These are phyloP conservation scores for Pontederia crassipes DNA, from an alignment of 176 grass and related monocot species.

Conservation along the genomic window DNA sequence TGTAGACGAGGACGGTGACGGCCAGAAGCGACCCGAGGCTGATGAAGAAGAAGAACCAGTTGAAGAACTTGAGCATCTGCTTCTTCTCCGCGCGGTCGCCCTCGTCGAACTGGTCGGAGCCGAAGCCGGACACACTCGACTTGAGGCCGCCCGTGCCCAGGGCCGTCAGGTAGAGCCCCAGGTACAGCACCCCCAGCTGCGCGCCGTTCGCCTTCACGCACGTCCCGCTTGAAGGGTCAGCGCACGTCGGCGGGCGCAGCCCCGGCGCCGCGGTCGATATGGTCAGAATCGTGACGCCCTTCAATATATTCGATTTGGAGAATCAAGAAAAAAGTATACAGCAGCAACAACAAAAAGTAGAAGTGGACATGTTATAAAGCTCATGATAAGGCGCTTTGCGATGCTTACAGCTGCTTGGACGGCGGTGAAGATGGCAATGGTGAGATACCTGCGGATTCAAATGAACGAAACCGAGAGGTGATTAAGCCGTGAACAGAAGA, in stretches of 20 bases:
- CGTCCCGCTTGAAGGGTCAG: not conserved
- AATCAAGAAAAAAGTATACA: not conserved
- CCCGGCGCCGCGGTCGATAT: constrained; percentile 17
- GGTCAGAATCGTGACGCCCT: constrained; percentile 11
- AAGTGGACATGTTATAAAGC: not conserved
- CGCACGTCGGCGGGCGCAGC: constrained; percentile 7
- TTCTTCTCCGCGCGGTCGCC: not conserved
- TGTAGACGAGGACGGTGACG: constrained; percentile 16
- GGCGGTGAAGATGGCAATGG: constrained; percentile 17
- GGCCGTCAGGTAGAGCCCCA: constrained; percentile 15
- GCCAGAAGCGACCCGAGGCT: constrained; percentile 18
- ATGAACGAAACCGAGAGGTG: not conserved
- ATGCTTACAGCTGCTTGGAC: constrained; percentile 15
- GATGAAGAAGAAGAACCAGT: constrained; percentile 25
- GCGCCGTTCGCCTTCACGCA: constrained; percentile 1
- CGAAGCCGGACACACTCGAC: constrained; percentile 21
- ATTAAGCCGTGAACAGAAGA: not conserved
- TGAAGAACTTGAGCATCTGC: constrained; percentile 25
- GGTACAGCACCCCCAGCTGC: constrained; percentile 21
- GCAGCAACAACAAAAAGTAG: not conserved
- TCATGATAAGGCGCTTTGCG: too few relatives aligned
- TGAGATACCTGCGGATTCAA: constrained; percentile 9
- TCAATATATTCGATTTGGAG: not conserved
- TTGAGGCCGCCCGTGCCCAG: constrained; percentile 19
- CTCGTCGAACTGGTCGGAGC: constrained; percentile 24